A percentile compares a stretch with the other conserved stretches of the same genome.
Evolutionary conservation across 176 grass and related monocot genomes (phyloP).

Genomic region (Dactylis glomerata): DNA sequence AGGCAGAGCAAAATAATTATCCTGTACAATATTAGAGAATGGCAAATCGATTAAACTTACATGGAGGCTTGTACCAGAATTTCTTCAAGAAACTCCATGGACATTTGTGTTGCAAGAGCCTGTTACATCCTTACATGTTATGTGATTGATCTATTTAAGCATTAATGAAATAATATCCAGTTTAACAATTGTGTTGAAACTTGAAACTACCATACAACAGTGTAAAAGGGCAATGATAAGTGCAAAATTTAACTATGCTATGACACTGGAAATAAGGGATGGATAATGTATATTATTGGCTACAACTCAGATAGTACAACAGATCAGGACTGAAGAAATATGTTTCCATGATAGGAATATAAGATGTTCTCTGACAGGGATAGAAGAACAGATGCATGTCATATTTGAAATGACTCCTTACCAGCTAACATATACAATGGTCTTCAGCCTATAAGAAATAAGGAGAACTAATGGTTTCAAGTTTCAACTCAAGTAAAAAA

Average conservation of each 20-base stretch:
- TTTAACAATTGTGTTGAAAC: neutral
- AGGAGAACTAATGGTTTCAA: neutral
- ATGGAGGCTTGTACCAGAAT: slow-evolving; percentile 63
- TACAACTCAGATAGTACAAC: neutral
- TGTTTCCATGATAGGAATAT: neutral
- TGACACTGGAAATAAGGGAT: neutral
- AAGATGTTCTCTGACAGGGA: neutral
- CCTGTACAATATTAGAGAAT: slow-evolving; percentile 9
- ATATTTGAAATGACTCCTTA: neutral
- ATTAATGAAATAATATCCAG: slow-evolving; percentile 1
- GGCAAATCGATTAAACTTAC: slow-evolving; percentile 49
- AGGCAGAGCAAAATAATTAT: slow-evolving; percentile 17
- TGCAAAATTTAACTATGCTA: neutral
- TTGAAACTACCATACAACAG: neutral
- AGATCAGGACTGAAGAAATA: neutral
- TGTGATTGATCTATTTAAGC: slow-evolving; percentile 13
- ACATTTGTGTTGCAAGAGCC: slow-evolving; percentile 53
- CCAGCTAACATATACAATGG: neutral
- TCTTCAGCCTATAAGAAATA: neutral
- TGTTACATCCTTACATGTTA: slow-evolving; percentile 35
- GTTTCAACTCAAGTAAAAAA: neutral
- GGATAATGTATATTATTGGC: neutral
- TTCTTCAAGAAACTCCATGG: slow-evolving; percentile 53
- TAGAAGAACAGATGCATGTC: neutral
- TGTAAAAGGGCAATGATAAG: neutral